Evolutionary conservation across 2,329 filamentous ascomycete species (phyloP), one percentile per base, ranked within the genome.

Genomic region (Claviceps capensis): DNA sequence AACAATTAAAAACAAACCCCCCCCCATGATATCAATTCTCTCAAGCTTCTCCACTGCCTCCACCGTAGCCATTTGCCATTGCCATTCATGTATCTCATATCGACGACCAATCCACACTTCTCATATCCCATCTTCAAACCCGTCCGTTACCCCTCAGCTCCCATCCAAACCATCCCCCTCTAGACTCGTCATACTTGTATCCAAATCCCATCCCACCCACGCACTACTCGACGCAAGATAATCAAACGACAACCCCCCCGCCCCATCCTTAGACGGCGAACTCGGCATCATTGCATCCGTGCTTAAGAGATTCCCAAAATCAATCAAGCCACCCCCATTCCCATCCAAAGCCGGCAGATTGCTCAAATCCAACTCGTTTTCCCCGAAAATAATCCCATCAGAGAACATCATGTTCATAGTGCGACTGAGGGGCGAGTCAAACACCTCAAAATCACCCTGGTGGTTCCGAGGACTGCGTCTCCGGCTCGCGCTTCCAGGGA

Each of bases 371-470:
- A 77, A 58, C 42, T 75, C 70, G 26, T 70, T 53, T 63, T 69
- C 38, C 61, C 67, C 59, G 58, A 77, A 73, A 44, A 71, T 63
- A 51, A 73, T 70, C 9, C 69, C 70, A 54, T 83, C 78, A 7
- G 76, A 81, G 19, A 86, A 70, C 54, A 87, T 71, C 58, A 84
- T 76, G 56, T 77, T 78, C 38, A 88, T 73, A 22, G 81, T 78
- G 40, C 77, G 73, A 2, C 79, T 81, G 60, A 84, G 77, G 0
- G 82, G 81, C 5, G 80, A 81, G 51, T 74, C 72, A 47, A 71
- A 68, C 3, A 68, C 56, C 47, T 68, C 66, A 46, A 74, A 67
- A 41, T 66, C 62, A 6, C 63, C 61, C 36, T 69, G 64, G 19
- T 64, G 61, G 52, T 65, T 62, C 36, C 71, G 67, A 23, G 74